Conservation (phyloP, 805 yeast species). For the Ogataea neopini region DNA sequence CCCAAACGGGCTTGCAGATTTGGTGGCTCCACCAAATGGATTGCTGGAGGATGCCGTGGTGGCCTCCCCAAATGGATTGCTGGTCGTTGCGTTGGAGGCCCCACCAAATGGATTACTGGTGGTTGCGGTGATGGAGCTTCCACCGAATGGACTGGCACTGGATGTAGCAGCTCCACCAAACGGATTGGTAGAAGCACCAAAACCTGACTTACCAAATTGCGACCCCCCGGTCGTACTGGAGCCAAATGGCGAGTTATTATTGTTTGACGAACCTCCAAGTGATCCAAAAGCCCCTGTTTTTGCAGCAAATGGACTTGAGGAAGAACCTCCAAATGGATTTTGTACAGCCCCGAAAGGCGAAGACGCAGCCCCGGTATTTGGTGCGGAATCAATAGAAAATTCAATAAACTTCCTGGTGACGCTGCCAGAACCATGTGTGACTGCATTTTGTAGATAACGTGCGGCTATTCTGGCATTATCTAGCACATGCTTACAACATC, state of each 20-base stretch:
- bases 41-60: too few species aligned
- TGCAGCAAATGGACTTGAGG: slow-evolving; percentile 15
- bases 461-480: slow-evolving; percentile 52
- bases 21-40: slow-evolving; percentile 7
- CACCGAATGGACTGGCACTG: background rate
- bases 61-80: too few species aligned
- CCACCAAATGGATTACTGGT: background rate
- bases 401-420: slow-evolving; percentile 36
- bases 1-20: slow-evolving; percentile 6
- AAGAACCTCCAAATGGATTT: slow-evolving; percentile 10
- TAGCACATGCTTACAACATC: slow-evolving; percentile 40
- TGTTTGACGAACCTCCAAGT: background rate
- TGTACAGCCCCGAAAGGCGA: slow-evolving; percentile 1
- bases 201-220: slow-evolving; percentile 26
- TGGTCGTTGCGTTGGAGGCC: too few species aligned
- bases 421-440: slow-evolving; percentile 30
- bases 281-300: slow-evolving; percentile 16
- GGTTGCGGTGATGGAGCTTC: too few species aligned
- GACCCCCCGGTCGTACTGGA: slow-evolving; percentile 12
- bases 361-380: background rate
- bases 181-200: too few species aligned
- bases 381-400: slow-evolving; percentile 31
- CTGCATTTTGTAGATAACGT: slow-evolving; percentile 52
- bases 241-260: slow-evolving; percentile 7
- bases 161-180: background rate